A percentile compares a stretch with the other conserved stretches of the same genome.
phyloP scores from a whole-genome alignment of 352 stramenopile species.

The Globisporangium polare region DNA sequence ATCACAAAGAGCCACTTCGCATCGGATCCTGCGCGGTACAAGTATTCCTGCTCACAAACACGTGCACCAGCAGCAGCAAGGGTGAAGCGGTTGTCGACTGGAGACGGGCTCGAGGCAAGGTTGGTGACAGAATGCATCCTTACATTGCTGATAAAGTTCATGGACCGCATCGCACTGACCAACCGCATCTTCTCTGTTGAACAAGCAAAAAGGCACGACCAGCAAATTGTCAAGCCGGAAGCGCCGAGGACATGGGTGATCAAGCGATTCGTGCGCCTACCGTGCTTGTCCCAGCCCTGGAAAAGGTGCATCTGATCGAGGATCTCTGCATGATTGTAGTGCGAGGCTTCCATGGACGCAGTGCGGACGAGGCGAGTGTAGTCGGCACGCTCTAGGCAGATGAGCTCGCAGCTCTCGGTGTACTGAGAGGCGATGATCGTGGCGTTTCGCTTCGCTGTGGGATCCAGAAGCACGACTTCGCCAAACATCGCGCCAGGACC shows the following conservation, averaged over 20 bases:
- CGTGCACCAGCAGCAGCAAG: background rate
- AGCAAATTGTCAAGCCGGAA: background rate
- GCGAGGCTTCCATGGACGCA: slow-evolving; percentile 73
- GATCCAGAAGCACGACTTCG: slow-evolving; percentile 70
- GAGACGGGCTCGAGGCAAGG: background rate
- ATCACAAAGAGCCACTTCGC: slow-evolving; percentile 78
- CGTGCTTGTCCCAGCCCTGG: slow-evolving; percentile 63
- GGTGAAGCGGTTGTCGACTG: background rate
- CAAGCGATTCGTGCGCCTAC: slow-evolving; percentile 18
- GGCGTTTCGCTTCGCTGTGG: slow-evolving; percentile 56
- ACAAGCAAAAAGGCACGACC: background rate
- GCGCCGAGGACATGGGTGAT: background rate
- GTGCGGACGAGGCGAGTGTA: slow-evolving; percentile 71
- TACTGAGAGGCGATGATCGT: slow-evolving; percentile 69
- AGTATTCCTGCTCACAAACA: slow-evolving; percentile 50
- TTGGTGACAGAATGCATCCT: background rate
- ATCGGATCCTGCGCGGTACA: slow-evolving; percentile 58
- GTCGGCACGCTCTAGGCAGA: slow-evolving; percentile 66
- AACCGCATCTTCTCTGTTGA: slow-evolving; percentile 68
- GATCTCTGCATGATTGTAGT: slow-evolving; percentile 75
- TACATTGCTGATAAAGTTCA: slow-evolving; percentile 65
- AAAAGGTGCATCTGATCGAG: slow-evolving; percentile 77
- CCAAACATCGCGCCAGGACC: slow-evolving; percentile 72
- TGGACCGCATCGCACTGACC: slow-evolving; percentile 59
- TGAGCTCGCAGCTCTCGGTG: slow-evolving; percentile 55